Evolutionary conservation across 305 asterid genomes (phyloP).

Genomic region (Fraxinus velutina): DNA sequence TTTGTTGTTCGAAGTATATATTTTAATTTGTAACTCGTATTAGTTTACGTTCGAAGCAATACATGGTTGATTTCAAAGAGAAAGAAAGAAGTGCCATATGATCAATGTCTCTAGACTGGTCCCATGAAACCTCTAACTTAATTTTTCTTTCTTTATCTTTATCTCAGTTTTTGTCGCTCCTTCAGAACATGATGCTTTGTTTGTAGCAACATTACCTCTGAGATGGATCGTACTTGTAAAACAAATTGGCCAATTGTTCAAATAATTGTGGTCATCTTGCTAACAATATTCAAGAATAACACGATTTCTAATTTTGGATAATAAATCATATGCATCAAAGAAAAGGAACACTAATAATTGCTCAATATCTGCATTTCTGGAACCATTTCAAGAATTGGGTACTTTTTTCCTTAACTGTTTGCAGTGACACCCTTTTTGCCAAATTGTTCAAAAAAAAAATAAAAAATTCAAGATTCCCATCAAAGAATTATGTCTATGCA

Average conservation of each 20-base stretch:
- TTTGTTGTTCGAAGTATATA: neutral
- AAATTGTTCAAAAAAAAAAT: neutral
- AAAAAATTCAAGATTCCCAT: neutral
- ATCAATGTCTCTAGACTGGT: neutral
- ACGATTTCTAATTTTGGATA: constrained; percentile 31
- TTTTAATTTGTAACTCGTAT: neutral
- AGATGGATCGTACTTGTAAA: constrained; percentile 4
- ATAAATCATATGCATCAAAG: constrained; percentile 24
- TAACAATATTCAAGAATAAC: constrained; percentile 21
- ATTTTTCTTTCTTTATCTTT: too few species aligned
- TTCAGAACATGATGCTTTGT: neutral
- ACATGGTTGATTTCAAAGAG: neutral
- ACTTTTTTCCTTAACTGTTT: neutral
- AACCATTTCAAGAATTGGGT: neutral
- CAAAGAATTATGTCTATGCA: neutral
- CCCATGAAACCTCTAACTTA: neutral
- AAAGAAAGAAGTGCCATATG: neutral
- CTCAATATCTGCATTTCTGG: neutral
- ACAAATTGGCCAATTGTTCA: constrained; percentile 23
- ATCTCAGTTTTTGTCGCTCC: neutral
- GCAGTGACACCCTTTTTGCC: neutral
- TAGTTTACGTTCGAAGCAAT: neutral
- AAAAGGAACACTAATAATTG: constrained; percentile 22
- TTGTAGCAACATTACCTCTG: neutral
- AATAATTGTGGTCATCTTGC: constrained; percentile 33